phyloP scores from a whole-genome alignment of 768 basidiomycete genomes.

The Macrolepiota dolichaula region DNA sequence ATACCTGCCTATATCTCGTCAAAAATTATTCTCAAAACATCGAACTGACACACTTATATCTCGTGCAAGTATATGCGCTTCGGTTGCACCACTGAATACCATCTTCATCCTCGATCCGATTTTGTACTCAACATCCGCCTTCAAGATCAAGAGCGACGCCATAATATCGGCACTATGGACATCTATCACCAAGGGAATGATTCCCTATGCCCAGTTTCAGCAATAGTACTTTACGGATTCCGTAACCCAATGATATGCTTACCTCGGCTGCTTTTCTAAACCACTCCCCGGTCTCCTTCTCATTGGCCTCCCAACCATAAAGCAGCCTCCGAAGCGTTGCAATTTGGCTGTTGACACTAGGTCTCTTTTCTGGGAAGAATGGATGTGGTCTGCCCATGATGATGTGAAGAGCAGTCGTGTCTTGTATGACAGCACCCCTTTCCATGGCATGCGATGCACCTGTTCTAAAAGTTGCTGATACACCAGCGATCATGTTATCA shows the following conservation, averaged over 20 bases:
- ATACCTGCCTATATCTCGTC: constrained; percentile 34
- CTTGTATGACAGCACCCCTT: constrained; percentile 56
- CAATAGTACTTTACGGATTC: not conserved
- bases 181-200: constrained; percentile 64
- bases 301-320: constrained; percentile 45
- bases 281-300: constrained; percentile 48
- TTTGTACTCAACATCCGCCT: constrained; percentile 59
- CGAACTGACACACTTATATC: constrained; percentile 47
- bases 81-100: constrained; percentile 59
- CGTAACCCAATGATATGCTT: constrained; percentile 32
- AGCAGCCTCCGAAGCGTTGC: constrained; percentile 61
- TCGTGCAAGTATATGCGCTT: constrained; percentile 63
- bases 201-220: constrained; percentile 36
- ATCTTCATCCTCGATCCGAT: constrained; percentile 57
- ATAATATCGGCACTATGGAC: constrained; percentile 72
- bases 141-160: constrained; percentile 64
- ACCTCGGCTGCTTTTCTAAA: constrained; percentile 58
- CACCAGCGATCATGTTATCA: constrained; percentile 50
- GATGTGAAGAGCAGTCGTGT: constrained; percentile 62
- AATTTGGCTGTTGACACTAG: constrained; percentile 67
- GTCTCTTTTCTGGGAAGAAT: constrained; percentile 19
- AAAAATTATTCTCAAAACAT: not conserved
- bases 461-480: constrained; percentile 61
- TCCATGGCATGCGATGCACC: constrained; percentile 57
- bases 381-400: constrained; percentile 41